A percentile compares a stretch with the other conserved stretches of the same genome.
Evolutionary conservation across 345 rosid genomes (phyloP).

Genomic region (Excoecaria agallocha): DNA sequence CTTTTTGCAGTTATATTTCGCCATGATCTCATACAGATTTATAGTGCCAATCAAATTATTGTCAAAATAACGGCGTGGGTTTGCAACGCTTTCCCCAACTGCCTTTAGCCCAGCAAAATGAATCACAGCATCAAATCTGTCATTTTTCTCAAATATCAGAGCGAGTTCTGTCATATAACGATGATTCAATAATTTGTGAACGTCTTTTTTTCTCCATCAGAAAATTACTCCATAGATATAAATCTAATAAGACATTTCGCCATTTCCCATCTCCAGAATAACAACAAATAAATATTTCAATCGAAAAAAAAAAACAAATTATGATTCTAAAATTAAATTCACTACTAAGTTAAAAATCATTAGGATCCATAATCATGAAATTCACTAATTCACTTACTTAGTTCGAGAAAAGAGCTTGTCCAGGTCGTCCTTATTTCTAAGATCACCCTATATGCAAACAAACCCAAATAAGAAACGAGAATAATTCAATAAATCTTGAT

Average conservation of each 20-base stretch:
- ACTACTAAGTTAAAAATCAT: not conserved
- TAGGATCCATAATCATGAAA: not conserved
- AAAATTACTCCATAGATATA: no score
- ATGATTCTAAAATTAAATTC: not conserved
- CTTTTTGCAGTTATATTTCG: slow-evolving; percentile 71
- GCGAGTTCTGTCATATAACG: not conserved
- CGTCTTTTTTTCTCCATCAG: no score
- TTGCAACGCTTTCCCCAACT: slow-evolving; percentile 77
- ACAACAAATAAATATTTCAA: not conserved
- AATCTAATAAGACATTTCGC: not conserved
- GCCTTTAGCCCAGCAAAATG: slow-evolving; percentile 97
- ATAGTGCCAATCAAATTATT: slow-evolving; percentile 74
- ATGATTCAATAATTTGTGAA: not conserved
- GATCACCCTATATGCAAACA: slow-evolving; percentile 65
- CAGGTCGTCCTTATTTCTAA: slow-evolving; percentile 76
- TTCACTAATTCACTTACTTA: slow-evolving; percentile 38
- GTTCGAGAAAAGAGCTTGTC: slow-evolving; percentile 73
- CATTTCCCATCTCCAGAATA: not conserved
- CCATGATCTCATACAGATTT: slow-evolving; percentile 67
- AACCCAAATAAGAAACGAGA: not conserved
- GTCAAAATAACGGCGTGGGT: slow-evolving; percentile 83
- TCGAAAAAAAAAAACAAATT: not conserved
- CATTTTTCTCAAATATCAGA: slow-evolving; percentile 11
- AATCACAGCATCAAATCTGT: slow-evolving; percentile 89
- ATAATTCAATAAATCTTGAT: not conserved